Evolutionary conservation across 2,329 filamentous ascomycete species (phyloP), one percentile per base, ranked within the genome.

Genomic region (Dendrostoma leiphaemia): DNA sequence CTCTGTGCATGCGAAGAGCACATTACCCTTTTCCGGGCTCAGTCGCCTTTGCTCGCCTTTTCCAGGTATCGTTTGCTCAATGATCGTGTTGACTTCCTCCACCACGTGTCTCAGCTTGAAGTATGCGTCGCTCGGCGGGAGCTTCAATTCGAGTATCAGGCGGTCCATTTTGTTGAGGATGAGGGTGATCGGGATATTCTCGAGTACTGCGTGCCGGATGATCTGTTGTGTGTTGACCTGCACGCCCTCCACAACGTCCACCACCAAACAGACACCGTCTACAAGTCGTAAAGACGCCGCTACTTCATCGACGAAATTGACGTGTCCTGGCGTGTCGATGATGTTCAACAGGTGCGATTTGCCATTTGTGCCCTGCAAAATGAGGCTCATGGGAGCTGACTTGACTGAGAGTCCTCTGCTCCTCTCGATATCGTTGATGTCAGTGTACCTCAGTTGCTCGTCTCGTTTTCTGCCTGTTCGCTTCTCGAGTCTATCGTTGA

Each of bases 71-170:
- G 89, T 88, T 67, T 89, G 91, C 67, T 96, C 90, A 64, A 99
- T 97, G 62, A 94, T 78, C 1, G 91, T 96, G 73, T 99, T 99
- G 71, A 99, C 92, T 71, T 97, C 91, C 71, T 99, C 94, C 50
- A 99, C 85, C n/a, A 97, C 91, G 69, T 97, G 92, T 74, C 97
- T 97, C 51, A 99, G 79, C 78, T 99, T 99, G 80, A 97, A 97
- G 74, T 99, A 99, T 12, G 94, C 94, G 68, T 99, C 94, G 61
- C 86, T 90, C 2, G 94, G 94, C 2, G 94, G 94, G 13, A 99
- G 80, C 70, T 96, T 96, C 48, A 99, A 78, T 73, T 99, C 94
- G 43, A 99, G 74, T 59, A 99, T 96, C 57, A 99, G 75, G 23
- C 94, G 86, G 65, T 99, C 94, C 85, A 99, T 88, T 76, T 99